Conservation (phyloP, 441 rosid genomes). For the Sinapis alba region DNA sequence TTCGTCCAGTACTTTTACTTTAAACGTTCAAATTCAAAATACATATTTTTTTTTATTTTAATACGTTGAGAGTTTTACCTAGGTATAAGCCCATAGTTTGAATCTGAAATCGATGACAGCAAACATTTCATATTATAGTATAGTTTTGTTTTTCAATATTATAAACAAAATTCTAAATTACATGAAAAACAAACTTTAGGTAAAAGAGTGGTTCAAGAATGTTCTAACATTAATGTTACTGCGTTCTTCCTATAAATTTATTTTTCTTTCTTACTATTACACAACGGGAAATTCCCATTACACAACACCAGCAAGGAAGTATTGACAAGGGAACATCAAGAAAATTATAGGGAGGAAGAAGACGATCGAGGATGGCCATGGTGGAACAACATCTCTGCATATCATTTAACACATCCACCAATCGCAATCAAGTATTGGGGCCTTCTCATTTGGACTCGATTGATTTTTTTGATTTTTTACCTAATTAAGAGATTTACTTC, state of each 20-base stretch:
- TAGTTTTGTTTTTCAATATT: not conserved
- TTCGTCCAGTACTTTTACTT: not conserved
- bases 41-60: not conserved
- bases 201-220: not conserved
- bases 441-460: slow-evolving; percentile 8
- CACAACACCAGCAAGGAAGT: slow-evolving; percentile 15
- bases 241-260: not conserved
- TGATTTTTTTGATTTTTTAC: not conserved
- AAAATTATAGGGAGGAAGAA: slow-evolving; percentile 33
- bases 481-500: not conserved
- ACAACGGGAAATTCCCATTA: not conserved
- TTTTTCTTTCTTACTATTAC: not conserved
- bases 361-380: slow-evolving; percentile 27
- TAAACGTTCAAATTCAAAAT: not conserved
- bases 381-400: slow-evolving; percentile 35
- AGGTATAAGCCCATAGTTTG: not conserved
- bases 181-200: not conserved
- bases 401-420: slow-evolving; percentile 27
- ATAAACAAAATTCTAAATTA: not conserved
- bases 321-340: slow-evolving; percentile 26
- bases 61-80: not conserved
- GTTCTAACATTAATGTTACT: not conserved
- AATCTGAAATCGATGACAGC: not conserved
- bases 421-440: slow-evolving; percentile 21
- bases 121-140: not conserved